Percentiles rank a stretch among this genome's conserved stretches.
phyloP scores from a whole-genome alignment of 2,329 filamentous ascomycete genomes.

The Arthroderma sp. region DNA sequence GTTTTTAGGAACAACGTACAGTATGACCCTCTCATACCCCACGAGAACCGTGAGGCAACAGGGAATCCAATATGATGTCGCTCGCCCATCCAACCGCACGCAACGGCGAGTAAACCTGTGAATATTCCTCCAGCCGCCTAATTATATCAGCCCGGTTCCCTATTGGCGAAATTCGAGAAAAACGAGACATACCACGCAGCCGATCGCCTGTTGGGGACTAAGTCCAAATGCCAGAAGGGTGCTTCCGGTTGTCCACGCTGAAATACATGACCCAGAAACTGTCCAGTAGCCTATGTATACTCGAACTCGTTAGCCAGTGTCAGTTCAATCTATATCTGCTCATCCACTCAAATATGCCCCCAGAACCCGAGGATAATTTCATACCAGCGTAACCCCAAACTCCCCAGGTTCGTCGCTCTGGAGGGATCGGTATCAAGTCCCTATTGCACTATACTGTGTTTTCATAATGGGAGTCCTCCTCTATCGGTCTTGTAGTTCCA shows the following conservation, averaged over 20 bases:
- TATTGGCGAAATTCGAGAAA: not conserved
- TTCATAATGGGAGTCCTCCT: not conserved
- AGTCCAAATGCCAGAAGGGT: slow-evolving; percentile 20
- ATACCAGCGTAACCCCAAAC: slow-evolving; percentile 19
- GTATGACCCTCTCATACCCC: slow-evolving; percentile 34
- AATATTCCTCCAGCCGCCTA: slow-evolving; percentile 17
- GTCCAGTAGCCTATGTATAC: slow-evolving; percentile 24
- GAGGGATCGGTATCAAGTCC: slow-evolving; percentile 22
- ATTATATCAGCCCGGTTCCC: not conserved
- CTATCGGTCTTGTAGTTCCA: not conserved
- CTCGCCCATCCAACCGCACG: slow-evolving; percentile 30
- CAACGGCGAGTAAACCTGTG: slow-evolving; percentile 25
- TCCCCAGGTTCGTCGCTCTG: slow-evolving; percentile 20
- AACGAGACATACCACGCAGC: slow-evolving; percentile 15
- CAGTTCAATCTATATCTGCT: not conserved
- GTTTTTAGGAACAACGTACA: slow-evolving; percentile 6
- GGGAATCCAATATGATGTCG: slow-evolving; percentile 36
- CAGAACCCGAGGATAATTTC: not conserved
- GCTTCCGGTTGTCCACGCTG: slow-evolving; percentile 22
- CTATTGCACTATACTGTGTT: slow-evolving; percentile 21
- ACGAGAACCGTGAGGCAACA: slow-evolving; percentile 30
- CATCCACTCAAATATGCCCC: not conserved
- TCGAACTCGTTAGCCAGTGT: slow-evolving; percentile 2
- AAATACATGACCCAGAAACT: slow-evolving; percentile 21
- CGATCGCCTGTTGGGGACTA: slow-evolving; percentile 19